phyloP scores from a whole-genome alignment of 306 rosid species.

The Vicia villosa region DNA sequence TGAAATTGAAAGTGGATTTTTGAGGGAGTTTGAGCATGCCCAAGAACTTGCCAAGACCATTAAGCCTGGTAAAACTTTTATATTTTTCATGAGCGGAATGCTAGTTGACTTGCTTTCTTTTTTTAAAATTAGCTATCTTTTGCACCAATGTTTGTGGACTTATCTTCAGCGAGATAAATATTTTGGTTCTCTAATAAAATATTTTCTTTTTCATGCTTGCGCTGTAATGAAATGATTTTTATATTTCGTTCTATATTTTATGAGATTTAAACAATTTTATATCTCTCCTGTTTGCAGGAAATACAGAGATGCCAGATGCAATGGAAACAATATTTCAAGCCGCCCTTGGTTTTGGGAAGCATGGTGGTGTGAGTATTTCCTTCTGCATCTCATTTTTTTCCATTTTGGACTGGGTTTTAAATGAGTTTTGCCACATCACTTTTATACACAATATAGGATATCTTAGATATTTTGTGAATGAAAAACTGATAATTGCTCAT shows the following conservation, averaged over 20 bases:
- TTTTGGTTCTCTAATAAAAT: slow-evolving; percentile 7
- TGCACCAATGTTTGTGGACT: slow-evolving; percentile 5
- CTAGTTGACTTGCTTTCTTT: slow-evolving; percentile 18
- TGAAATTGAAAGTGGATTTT: slow-evolving; percentile 81
- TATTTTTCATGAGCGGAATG: slow-evolving; percentile 35
- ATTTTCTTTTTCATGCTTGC: slow-evolving; percentile 20
- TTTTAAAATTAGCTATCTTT: not conserved
- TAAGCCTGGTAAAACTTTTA: slow-evolving; percentile 72
- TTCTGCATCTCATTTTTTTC: slow-evolving; percentile 34
- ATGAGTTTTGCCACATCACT: not conserved
- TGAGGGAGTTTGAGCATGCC: slow-evolving; percentile 82
- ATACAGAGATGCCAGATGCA: slow-evolving; percentile 96
- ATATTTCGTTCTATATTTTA: slow-evolving; percentile 27
- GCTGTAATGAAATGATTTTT: slow-evolving; percentile 9
- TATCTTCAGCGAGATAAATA: not conserved
- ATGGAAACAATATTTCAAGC: slow-evolving; percentile 96
- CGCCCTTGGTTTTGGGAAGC: slow-evolving; percentile 88
- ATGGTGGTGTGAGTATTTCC: slow-evolving; percentile 80
- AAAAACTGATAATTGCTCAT: slow-evolving; percentile 24
- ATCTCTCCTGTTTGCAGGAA: slow-evolving; percentile 63
- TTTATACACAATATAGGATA: slow-evolving; percentile 16
- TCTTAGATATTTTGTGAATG: slow-evolving; percentile 17
- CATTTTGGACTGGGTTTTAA: slow-evolving; percentile 9
- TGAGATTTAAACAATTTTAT: not conserved
- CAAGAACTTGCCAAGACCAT: slow-evolving; percentile 87